phyloP scores from a whole-genome alignment of 805 yeast species.

The Hanseniaspora nectarophila region DNA sequence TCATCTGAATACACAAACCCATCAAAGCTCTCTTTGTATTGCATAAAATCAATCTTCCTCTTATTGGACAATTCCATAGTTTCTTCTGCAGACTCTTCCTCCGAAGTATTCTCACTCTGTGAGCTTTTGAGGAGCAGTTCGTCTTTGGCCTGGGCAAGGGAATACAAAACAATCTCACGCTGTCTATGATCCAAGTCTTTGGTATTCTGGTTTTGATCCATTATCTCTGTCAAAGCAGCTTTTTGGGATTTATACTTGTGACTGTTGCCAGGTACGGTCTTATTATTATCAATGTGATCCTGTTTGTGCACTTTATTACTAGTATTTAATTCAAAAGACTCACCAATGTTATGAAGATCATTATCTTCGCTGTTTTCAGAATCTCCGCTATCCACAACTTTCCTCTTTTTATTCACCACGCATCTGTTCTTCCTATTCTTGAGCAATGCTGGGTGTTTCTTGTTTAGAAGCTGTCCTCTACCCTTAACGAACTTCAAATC shows the following conservation, averaged over 20 bases:
- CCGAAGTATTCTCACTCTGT: background rate
- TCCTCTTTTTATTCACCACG: background rate
- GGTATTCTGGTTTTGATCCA: background rate
- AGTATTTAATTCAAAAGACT: background rate
- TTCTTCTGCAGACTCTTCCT: background rate
- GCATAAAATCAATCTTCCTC: background rate
- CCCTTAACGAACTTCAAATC: background rate
- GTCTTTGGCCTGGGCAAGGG: slow-evolving; percentile 3
- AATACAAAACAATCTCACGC: background rate
- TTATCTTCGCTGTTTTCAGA: background rate
- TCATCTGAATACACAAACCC: background rate
- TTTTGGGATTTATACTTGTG: slow-evolving; percentile 12
- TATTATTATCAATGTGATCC: too few relatives aligned
- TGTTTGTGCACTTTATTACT: background rate
- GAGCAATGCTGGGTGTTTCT: background rate
- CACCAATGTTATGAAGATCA: background rate
- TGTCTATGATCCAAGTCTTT: background rate
- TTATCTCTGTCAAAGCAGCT: background rate
- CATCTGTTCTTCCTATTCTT: slow-evolving; percentile 4
- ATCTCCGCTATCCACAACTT: background rate
- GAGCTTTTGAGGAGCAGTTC: background rate
- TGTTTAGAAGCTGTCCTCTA: background rate
- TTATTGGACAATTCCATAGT: background rate
- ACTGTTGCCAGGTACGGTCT: background rate
- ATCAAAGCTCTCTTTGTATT: background rate